A percentile compares a stretch with the other conserved stretches of the same genome.
phyloP scores from a whole-genome alignment of 495 filamentous ascomycete genomes.

The Hypoxylon trugodes region DNA sequence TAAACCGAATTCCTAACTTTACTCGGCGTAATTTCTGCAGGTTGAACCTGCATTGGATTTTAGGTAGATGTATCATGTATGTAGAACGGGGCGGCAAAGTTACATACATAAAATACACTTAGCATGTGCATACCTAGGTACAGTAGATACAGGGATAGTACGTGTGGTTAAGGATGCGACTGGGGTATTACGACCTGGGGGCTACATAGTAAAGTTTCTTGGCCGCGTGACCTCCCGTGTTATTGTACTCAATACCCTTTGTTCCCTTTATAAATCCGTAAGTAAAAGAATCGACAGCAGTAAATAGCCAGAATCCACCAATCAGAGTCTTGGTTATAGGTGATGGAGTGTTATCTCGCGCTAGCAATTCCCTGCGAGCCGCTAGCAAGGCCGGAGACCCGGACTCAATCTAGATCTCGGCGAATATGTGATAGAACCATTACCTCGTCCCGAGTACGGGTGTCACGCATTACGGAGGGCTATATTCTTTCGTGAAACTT shows the following conservation, averaged over 20 bases:
- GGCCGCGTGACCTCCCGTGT: constrained; percentile 39
- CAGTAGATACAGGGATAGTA: too few species aligned
- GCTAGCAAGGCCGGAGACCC: constrained; percentile 25
- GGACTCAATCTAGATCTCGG: constrained; percentile 40
- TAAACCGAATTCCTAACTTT: constrained; percentile 6
- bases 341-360: constrained; percentile 47
- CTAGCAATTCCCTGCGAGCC: constrained; percentile 31
- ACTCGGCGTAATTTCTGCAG: constrained; percentile 35
- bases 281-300: constrained; percentile 58
- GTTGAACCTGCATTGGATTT: constrained; percentile 33
- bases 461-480: constrained; percentile 9
- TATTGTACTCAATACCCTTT: constrained; percentile 7
- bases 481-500: neutral
- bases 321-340: constrained; percentile 41
- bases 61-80: too few species aligned
- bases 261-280: constrained; percentile 36
- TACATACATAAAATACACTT: constrained; percentile 30
- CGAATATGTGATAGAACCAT: constrained; percentile 32
- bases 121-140: too few species aligned
- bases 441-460: constrained; percentile 19
- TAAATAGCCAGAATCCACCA: constrained; percentile 47
- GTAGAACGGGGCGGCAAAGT: constrained; percentile 26
- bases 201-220: constrained; percentile 18
- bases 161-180: constrained; percentile 11
- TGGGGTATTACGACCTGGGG: constrained; percentile 17